These are phyloP conservation scores for Phoma herbarum DNA, from an alignment of 2,329 filamentous ascomycete genomes.

Conservation along the genomic window DNA sequence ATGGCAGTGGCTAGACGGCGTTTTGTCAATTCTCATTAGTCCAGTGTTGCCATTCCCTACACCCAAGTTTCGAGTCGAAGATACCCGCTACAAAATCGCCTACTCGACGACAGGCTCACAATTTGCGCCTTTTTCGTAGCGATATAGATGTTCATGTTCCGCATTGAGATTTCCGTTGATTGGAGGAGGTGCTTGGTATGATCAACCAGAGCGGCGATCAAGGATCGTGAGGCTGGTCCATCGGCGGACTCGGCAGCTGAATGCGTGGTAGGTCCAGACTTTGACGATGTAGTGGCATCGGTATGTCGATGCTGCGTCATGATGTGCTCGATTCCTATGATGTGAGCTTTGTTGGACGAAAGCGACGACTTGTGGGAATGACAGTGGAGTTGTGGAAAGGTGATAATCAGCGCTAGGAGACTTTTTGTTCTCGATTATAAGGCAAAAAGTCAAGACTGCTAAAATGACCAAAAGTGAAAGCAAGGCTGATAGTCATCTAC, in stretches of 20 bases:
- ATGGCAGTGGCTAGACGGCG: constrained; percentile 2
- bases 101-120: background rate
- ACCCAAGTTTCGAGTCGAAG: background rate
- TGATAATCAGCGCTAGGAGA: background rate
- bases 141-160: background rate
- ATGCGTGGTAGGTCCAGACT: too few species aligned
- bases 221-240: background rate
- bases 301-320: background rate
- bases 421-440: background rate
- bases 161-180: background rate
- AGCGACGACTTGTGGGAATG: background rate
- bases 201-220: background rate
- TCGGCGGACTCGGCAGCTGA: background rate
- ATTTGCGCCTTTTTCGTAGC: background rate
- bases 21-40: background rate
- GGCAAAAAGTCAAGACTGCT: background rate
- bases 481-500: too few species aligned
- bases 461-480: too few species aligned
- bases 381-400: background rate
- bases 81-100: too few species aligned
- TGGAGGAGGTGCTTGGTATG: background rate
- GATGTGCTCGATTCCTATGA: background rate
- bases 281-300: background rate
- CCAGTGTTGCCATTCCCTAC: background rate
- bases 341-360: background rate